Evolutionary conservation across 805 yeast genomes (phyloP).

Genomic region (Metschnikowia shivogae): DNA sequence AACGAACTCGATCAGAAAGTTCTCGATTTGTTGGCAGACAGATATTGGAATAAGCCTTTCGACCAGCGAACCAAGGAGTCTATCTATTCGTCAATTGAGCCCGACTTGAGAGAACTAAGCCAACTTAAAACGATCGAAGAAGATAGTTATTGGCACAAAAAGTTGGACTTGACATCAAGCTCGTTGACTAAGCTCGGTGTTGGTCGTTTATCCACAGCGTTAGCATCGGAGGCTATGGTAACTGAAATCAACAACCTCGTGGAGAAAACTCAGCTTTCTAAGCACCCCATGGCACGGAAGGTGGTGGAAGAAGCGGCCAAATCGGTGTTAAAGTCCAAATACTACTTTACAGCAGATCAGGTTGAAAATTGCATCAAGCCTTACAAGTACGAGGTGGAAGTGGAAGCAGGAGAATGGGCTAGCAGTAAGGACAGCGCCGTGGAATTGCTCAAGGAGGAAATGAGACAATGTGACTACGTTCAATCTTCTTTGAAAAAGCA

Average conservation of each 20-base stretch:
- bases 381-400: conserved; percentile 92
- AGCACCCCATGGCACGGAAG: conserved; percentile 81
- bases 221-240: conserved; percentile 75
- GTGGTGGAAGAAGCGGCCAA: conserved; percentile 83
- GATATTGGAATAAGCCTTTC: conserved; percentile 82
- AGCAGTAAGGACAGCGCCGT: conserved; percentile 75
- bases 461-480: conserved; percentile 72
- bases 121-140: conserved; percentile 48
- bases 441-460: conserved; percentile 72
- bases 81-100: conserved; percentile 32
- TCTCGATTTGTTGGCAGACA: conserved; percentile 77
- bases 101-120: conserved; percentile 52
- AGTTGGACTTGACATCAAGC: conserved; percentile 78
- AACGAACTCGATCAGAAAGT: conserved; percentile 87
- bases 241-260: conserved; percentile 74
- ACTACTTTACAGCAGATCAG: conserved; percentile 92
- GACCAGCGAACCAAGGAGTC: conserved; percentile 15
- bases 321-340: conserved; percentile 71
- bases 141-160: conserved; percentile 82
- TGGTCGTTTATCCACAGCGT: conserved; percentile 81
- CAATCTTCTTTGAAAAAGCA: conserved; percentile 55
- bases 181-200: conserved; percentile 88
- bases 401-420: conserved; percentile 93
- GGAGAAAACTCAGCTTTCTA: conserved; percentile 67
- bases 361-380: conserved; percentile 98